Evolutionary conservation across 352 stramenopile species (phyloP).

Genomic region (Phytophthora uliginosa): DNA sequence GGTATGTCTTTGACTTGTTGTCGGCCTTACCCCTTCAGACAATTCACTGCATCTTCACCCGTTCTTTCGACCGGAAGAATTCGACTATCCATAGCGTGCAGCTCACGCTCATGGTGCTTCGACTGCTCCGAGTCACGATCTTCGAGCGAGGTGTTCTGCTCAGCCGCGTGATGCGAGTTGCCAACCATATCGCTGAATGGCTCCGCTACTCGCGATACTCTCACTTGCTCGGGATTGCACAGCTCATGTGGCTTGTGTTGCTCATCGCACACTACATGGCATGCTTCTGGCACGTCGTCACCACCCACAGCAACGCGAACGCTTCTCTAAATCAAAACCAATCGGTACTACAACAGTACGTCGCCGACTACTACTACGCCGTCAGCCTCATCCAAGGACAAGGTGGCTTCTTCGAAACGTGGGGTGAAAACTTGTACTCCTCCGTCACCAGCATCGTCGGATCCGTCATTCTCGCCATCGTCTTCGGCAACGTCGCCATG

Average conservation of each 20-base stretch:
- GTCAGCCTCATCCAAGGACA: neutral
- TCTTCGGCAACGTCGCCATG: neutral
- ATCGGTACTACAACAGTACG: neutral
- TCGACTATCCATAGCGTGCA: neutral
- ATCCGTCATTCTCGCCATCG: neutral
- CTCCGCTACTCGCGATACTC: conserved; percentile 39
- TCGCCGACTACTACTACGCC: neutral
- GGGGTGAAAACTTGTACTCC: neutral
- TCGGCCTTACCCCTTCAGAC: conserved; percentile 7
- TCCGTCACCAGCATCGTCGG: neutral
- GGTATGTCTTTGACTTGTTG: conserved; percentile 18
- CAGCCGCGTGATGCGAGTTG: conserved; percentile 26
- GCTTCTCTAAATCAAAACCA: neutral
- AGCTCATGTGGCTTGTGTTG: neutral
- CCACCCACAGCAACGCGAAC: neutral
- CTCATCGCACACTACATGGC: conserved; percentile 1
- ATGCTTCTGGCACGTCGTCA: neutral
- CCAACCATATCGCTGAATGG: conserved; percentile 29
- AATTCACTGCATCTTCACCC: neutral
- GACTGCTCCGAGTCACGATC: conserved; percentile 15
- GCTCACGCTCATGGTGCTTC: conserved; percentile 27
- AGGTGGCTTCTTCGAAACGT: neutral
- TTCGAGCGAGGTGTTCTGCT: conserved; percentile 30
- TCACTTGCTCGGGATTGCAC: conserved; percentile 4
- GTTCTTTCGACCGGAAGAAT: conserved; percentile 9